Percentiles rank a stretch among this genome's conserved stretches.
Evolutionary conservation across 176 grass and related monocot species (phyloP).

Genomic region (Eleusine indica): DNA sequence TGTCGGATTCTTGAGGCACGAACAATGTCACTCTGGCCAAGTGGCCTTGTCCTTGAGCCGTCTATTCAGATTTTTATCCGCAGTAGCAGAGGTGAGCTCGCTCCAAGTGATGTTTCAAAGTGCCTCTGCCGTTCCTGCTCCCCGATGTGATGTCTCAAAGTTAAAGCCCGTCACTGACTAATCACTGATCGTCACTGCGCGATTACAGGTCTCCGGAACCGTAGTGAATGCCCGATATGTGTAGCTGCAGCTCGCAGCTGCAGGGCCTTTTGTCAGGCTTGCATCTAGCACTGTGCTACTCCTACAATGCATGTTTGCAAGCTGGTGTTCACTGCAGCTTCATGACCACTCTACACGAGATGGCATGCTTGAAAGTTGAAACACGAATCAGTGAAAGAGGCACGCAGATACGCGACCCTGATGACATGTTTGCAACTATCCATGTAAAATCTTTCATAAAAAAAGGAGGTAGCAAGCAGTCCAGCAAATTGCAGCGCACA

Average conservation of each 20-base stretch:
- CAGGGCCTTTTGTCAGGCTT: slow-evolving; percentile 38
- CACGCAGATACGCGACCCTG: background rate
- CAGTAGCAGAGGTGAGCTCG: background rate
- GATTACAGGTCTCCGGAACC: slow-evolving; percentile 3
- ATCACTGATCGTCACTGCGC: slow-evolving; percentile 39
- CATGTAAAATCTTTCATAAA: background rate
- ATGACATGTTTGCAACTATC: background rate
- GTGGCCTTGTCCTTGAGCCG: background rate
- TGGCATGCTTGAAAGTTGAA: slow-evolving; percentile 12
- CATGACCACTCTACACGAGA: slow-evolving; percentile 1
- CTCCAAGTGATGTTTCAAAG: background rate
- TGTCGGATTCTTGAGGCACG: slow-evolving; percentile 8
- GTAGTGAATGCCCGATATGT: slow-evolving; percentile 37
- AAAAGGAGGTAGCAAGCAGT: background rate
- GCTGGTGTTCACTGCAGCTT: slow-evolving; percentile 15
- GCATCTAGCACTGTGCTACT: background rate
- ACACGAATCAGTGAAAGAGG: no score
- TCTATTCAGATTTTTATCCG: background rate
- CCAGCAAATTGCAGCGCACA: background rate
- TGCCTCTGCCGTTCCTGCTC: slow-evolving; percentile 9
- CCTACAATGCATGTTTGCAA: background rate
- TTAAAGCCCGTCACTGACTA: slow-evolving; percentile 39
- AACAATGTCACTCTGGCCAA: background rate
- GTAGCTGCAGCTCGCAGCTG: slow-evolving; percentile 32
- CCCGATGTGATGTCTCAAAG: slow-evolving; percentile 52